phyloP scores from a whole-genome alignment of 2,329 filamentous ascomycete genomes.

The Cytospora leucostoma region DNA sequence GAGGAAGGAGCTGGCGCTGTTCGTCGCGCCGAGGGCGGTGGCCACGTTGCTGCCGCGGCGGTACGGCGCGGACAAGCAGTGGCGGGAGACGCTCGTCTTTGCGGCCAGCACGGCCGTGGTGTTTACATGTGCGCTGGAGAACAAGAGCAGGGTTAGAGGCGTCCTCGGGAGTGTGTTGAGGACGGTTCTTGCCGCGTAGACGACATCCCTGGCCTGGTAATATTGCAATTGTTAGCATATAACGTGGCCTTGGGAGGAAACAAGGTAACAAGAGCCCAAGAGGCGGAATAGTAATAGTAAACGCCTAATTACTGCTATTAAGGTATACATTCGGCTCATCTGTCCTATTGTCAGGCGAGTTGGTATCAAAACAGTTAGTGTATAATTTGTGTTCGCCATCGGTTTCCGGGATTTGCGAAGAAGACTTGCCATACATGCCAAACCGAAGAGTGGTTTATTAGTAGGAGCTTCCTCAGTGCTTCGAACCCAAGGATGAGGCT shows the following conservation, averaged over 20 bases:
- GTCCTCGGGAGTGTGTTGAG: constrained; percentile 64
- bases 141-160: constrained; percentile 64
- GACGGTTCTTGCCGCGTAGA: constrained; percentile 46
- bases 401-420: no score
- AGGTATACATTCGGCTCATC: background rate
- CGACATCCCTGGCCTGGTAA: background rate
- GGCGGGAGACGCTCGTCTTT: constrained; percentile 68
- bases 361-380: no score
- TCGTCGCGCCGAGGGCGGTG: constrained; percentile 77
- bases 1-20: constrained; percentile 74
- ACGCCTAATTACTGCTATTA: background rate
- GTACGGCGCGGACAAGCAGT: constrained; percentile 64
- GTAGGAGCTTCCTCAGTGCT: no score
- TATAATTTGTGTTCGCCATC: no score
- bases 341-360: background rate
- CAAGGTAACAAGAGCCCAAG: background rate
- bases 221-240: background rate
- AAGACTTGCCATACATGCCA: no score
- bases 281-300: background rate
- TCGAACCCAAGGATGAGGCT: no score
- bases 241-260: background rate
- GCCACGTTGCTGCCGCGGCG: constrained; percentile 72
- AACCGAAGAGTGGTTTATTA: no score
- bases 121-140: constrained; percentile 67
- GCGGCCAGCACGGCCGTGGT: constrained; percentile 68